These are phyloP conservation scores for Breynia disticha DNA, from an alignment of 441 rosid genomes.

Conservation along the genomic window DNA sequence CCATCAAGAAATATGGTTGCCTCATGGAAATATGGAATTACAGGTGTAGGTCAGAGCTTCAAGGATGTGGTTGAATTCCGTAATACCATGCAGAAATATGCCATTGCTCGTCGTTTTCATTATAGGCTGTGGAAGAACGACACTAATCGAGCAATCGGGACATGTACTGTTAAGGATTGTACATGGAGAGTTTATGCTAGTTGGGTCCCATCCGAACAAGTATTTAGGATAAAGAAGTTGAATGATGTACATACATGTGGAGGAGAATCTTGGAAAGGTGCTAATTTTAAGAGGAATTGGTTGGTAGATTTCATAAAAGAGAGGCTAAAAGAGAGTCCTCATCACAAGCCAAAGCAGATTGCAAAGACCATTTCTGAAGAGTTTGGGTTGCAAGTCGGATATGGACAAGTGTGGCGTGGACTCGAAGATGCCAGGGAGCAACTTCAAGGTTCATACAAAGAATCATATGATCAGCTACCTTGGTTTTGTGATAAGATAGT, in stretches of 20 bases:
- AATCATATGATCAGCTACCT: slow-evolving; percentile 61
- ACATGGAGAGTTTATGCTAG: slow-evolving; percentile 80
- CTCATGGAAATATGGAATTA: slow-evolving; percentile 71
- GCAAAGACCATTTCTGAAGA: slow-evolving; percentile 52
- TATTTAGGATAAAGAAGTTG: slow-evolving; percentile 62
- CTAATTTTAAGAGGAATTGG: slow-evolving; percentile 80
- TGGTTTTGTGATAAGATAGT: slow-evolving; percentile 52
- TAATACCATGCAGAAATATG: slow-evolving; percentile 74
- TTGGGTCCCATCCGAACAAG: slow-evolving; percentile 64
- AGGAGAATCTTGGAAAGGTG: slow-evolving; percentile 74
- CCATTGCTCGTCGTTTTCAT: slow-evolving; percentile 71
- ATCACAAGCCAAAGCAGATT: slow-evolving; percentile 74
- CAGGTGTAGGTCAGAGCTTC: slow-evolving; percentile 87
- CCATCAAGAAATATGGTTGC: slow-evolving; percentile 42
- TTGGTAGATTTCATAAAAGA: slow-evolving; percentile 74
- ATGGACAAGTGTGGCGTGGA: slow-evolving; percentile 79
- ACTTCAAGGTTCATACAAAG: slow-evolving; percentile 75
- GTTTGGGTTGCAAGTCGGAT: slow-evolving; percentile 71
- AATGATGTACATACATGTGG: slow-evolving; percentile 59
- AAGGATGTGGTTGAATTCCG: slow-evolving; percentile 69
- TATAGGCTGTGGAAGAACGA: slow-evolving; percentile 81
- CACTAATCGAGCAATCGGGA: slow-evolving; percentile 66
- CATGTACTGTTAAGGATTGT: slow-evolving; percentile 63
- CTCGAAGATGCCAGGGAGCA: slow-evolving; percentile 81
- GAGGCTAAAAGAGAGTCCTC: slow-evolving; percentile 64